These are phyloP conservation scores for Litchi chinensis DNA, from an alignment of 345 rosid genomes.

Conservation along the genomic window DNA sequence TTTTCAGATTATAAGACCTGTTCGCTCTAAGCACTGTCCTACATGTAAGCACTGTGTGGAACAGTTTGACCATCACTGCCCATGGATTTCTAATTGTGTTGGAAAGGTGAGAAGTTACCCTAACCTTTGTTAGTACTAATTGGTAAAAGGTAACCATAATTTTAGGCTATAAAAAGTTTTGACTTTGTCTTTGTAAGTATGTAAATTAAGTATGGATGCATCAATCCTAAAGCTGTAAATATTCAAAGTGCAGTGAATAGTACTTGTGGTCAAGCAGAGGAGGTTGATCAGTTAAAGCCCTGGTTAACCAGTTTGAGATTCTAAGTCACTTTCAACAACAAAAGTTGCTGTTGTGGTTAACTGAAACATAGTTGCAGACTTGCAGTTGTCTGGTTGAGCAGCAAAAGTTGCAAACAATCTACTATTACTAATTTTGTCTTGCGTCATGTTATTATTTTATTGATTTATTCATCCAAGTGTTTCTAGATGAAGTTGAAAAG, in stretches of 20 bases:
- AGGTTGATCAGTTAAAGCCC: background rate
- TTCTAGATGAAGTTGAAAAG: background rate
- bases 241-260: background rate
- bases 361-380: background rate
- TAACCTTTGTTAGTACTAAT: background rate
- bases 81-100: constrained; percentile 98
- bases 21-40: constrained; percentile 95
- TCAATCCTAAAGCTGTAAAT: background rate
- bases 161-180: constrained; percentile 5
- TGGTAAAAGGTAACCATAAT: constrained; percentile 3
- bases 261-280: background rate
- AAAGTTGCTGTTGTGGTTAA: background rate
- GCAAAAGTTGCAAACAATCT: background rate
- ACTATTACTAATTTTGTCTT: background rate
- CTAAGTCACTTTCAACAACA: background rate
- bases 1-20: constrained; percentile 87
- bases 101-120: constrained; percentile 70
- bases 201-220: background rate
- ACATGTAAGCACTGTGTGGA: constrained; percentile 84
- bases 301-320: background rate
- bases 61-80: constrained; percentile 99
- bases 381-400: background rate
- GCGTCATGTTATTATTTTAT: background rate
- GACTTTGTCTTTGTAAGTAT: background rate
- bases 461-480: background rate